These are phyloP conservation scores for Casuarina glauca DNA, from an alignment of 306 rosid genomes.

Conservation along the genomic window DNA sequence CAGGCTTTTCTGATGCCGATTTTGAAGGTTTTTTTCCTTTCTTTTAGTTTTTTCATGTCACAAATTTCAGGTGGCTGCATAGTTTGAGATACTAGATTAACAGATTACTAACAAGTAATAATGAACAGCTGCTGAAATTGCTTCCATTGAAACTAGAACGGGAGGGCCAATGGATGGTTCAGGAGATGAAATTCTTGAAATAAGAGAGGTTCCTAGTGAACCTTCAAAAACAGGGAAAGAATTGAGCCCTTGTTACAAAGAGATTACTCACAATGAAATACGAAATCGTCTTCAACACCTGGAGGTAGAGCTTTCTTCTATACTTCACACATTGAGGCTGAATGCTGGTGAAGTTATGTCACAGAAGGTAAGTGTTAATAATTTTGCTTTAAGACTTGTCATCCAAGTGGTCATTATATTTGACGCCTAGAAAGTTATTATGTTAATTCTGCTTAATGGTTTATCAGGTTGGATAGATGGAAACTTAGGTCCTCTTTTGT, in stretches of 20 bases:
- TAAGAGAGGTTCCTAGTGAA: constrained; percentile 25
- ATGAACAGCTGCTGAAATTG: constrained; percentile 62
- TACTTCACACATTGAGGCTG: constrained; percentile 51
- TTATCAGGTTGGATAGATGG: not conserved
- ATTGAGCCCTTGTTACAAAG: constrained; percentile 30
- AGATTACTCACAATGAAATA: constrained; percentile 41
- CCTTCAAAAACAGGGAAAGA: constrained; percentile 28
- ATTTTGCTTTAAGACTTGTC: too few species aligned
- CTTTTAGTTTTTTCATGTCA: not conserved
- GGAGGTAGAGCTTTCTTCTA: constrained; percentile 66
- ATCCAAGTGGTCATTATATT: not conserved
- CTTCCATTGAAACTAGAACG: constrained; percentile 30
- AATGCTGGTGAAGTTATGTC: constrained; percentile 29
- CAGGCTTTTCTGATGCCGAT: constrained; percentile 43
- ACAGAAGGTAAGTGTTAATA: constrained; percentile 38
- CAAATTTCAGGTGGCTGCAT: constrained; percentile 8
- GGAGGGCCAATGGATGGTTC: constrained; percentile 33
- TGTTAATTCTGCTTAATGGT: not conserved
- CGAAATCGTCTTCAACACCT: constrained; percentile 54
- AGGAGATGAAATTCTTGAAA: constrained; percentile 35
- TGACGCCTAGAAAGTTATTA: not conserved
- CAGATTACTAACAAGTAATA: constrained; percentile 28
- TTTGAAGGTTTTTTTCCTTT: constrained; percentile 59
- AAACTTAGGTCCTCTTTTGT: not conserved
- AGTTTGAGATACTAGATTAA: constrained; percentile 14